Base-by-base conservation (phyloP, 1,139 yeast species). In the Hansenula lynferdii region DNA sequence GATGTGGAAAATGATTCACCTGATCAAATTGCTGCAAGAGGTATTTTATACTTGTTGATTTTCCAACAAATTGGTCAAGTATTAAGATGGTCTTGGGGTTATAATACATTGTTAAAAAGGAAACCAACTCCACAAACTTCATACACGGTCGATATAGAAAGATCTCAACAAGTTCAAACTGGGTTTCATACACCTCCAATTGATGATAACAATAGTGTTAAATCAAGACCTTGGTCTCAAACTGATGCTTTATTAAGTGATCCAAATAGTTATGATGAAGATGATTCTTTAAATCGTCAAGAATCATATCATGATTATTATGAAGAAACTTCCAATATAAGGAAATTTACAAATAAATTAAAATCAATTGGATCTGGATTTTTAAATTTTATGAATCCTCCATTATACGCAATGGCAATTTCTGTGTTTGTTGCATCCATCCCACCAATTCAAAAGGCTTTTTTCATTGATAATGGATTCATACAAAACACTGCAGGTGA, bases 331-430 rank as follows among this genome's bases (percentile, higher is more conserved):
- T 26, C 37, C 1, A 2, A 30, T 4, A 8, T 24, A 3, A 15
- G 11, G 17, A 32, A 27, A 17, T 2, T 18, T 3, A n/a, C 7
- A 33, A 28, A 35, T 14, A 39, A 31, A 16, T n/a, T 38, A 6
- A 28, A 22, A 5, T 21, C 14, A 8, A 25, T 28, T 14, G 22
- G 33, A 18, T 22, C 31, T 8, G 45, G 38, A 24, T 34, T 58
- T 19, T 43, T 42, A 17, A 36, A 51, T 15, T 79, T 79, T 52
- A 87, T 92, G 95, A 92, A 92, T 61, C 97, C 97, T 10, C 98
- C 98, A 9, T 68, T 92, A 45, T 92, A 89, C 71, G 82, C 97
- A 11, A 92, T 92, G 97, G 61, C 86, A 20, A 62, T 82, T 1
- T 81, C 97, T 9, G 79, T 92, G 16, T 46, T 85, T 20, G 90